A percentile compares a stretch with the other conserved stretches of the same genome.
These are phyloP conservation scores for Colletotrichum noveboracense DNA, from an alignment of 2,329 filamentous ascomycete genomes.

Conservation along the genomic window DNA sequence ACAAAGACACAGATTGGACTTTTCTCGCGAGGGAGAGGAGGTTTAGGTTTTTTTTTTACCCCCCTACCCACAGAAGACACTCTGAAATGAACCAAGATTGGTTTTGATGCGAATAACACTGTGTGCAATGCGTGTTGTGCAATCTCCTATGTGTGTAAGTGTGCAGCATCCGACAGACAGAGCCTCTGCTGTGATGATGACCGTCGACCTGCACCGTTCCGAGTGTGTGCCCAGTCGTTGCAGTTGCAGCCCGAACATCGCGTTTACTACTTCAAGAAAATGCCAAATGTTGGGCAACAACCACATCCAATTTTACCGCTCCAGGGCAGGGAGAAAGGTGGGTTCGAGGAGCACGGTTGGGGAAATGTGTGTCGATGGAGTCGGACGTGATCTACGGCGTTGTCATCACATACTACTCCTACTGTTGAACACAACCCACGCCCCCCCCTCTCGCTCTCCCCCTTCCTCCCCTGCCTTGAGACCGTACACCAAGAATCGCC, in stretches of 20 bases:
- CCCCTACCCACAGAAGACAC: neutral
- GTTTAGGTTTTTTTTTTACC: neutral
- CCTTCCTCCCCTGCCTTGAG: neutral
- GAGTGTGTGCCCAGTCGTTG: neutral
- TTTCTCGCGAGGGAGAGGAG: slow-evolving; percentile 4
- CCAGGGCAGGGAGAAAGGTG: neutral
- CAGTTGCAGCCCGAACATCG: neutral
- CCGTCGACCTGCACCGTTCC: neutral
- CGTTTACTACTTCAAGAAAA: neutral
- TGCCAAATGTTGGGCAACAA: neutral
- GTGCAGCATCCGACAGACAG: neutral
- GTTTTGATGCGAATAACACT: neutral
- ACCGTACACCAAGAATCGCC: neutral
- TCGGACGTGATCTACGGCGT: neutral
- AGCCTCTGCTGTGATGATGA: neutral
- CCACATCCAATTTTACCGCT: neutral
- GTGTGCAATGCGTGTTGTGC: neutral
- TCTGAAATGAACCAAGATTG: neutral
- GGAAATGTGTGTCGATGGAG: neutral
- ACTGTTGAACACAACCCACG: neutral
- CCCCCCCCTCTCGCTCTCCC: neutral
- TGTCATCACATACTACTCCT: neutral
- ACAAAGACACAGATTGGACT: slow-evolving; percentile 18
- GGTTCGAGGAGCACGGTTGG: neutral
- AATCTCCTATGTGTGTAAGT: neutral